Percentiles rank a stretch among this genome's conserved stretches.
phyloP scores from a whole-genome alignment of 2,329 filamentous ascomycete species.

The Proliferodiscus dingleyae region DNA sequence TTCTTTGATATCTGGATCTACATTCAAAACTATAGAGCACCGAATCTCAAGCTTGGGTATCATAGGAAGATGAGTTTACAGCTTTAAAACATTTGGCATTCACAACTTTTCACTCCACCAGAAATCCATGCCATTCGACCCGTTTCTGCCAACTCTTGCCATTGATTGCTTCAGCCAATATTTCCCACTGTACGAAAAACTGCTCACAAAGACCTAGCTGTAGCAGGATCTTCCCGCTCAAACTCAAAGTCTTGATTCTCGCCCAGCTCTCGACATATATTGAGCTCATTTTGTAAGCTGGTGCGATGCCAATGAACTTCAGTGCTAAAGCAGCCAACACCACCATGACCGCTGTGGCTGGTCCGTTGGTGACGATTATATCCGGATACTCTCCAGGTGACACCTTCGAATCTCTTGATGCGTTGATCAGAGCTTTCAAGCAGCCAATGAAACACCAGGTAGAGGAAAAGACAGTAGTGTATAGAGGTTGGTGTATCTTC shows the following conservation, averaged over 20 bases:
- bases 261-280: conserved; percentile 94
- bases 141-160: conserved; percentile 16
- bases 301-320: conserved; percentile 42
- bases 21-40: too few species aligned
- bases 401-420: conserved; percentile 25
- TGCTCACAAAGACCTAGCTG: conserved; percentile 62
- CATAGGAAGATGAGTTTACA: too few species aligned
- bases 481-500: conserved; percentile 73
- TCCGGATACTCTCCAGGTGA: conserved; percentile 53
- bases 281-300: conserved; percentile 60
- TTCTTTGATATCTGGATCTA: too few species aligned
- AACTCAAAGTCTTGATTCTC: conserved; percentile 72
- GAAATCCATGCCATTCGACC: conserved; percentile 30
- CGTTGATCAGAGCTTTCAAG: conserved; percentile 46
- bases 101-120: conserved; percentile 24
- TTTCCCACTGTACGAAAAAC: conserved; percentile 78
- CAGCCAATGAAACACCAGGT: conserved; percentile 61
- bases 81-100: too few species aligned
- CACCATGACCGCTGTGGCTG: conserved; percentile 79
- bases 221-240: conserved; percentile 75
- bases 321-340: conserved; percentile 52
- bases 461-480: conserved; percentile 66
- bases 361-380: conserved; percentile 80
- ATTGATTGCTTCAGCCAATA: conserved; percentile 29
- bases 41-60: too few species aligned